Base-by-base conservation (phyloP, 2,329 filamentous ascomycete species). In the Aschersonia sp. region DNA sequence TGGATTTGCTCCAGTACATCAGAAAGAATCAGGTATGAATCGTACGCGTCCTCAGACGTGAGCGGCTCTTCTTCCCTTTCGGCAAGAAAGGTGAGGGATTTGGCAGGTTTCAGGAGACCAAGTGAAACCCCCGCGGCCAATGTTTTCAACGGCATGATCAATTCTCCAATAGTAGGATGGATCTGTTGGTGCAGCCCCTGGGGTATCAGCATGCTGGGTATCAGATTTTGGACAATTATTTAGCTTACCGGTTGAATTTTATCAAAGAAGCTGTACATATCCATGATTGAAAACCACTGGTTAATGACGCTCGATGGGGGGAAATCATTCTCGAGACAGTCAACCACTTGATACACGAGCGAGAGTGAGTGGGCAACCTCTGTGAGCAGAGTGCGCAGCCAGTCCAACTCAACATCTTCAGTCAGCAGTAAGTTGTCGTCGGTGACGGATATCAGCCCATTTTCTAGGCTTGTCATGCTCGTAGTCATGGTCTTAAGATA, bases 351-450 rank as follows among this genome's bases (percentile, higher is more conserved):
- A 55, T 89, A 85, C 30, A 87, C 67, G 12, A 88, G 70, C 45
- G 87, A 81, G 63, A 92, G 70, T 41, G 82, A 74, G 58, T 92
- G 84, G 40, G 84, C 70, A 42, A 83, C 73, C 61, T 94, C 87
- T 11, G 79, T 78, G 29, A 88, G 67, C 30, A 80, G 67, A 5
- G 73, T 79, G 47, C 73, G 71, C 30, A 75, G 64, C 79, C 83
- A 90, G 46, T 75, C 69, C 6, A 73, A 45, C 50, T 76, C 72
- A 9, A 76, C 54, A 37, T 76, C 72, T 30, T 79, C 78, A 1
- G 72, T 69, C 39, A 70, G 58, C 48, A 75, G 53, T 9, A 68
- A 59, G 37, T 60, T 58, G 22, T 76, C 70, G 42, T 77, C 72
- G 29, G 73, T 70, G 30, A 76, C 68, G 9, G 74, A 59, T 22